Evolutionary conservation across 805 yeast genomes (phyloP), one percentile per base, ranked within the genome.

Genomic region (Gaillardinia entomophila): DNA sequence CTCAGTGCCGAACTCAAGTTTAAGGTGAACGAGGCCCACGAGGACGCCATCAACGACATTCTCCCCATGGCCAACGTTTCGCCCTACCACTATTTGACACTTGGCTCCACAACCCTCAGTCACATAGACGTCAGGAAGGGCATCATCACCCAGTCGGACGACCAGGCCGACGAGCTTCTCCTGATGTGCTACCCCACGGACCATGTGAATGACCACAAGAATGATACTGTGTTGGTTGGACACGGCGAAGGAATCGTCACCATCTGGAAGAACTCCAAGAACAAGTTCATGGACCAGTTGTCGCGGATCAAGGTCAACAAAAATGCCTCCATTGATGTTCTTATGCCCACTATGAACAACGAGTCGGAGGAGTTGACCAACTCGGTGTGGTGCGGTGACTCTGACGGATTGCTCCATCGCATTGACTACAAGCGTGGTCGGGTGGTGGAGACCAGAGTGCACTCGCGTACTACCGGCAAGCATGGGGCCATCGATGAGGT

Each of bases 241-340:
- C 88, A 87, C 82, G 87, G 95, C 12, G 92, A 82, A 49, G 97
- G 97, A 3, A 74, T 86, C 11, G 68, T 87, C 5, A 87, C 97
- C 0, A 65, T 83, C 11, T 90, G 98, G 98, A 77, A 75, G 45
- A 78, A 82, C 17, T 67, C 74, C 19, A 73, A 74, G 49, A 86
- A 85, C 49, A 73, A 73, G 27, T 71, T 78, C 39, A 68, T 63
- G 37, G 97, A 90, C 55, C 97, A 90, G 59, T 66, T 87, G 30
- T 73, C 83, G 10, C 65, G 97, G 36, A 73, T 90, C 13, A 77
- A 77, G 41, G 67, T 89, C 6, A 66, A 76, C 25, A 76, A 72
- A 35, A 82, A 72, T 28, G 84, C 82, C 23, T 80, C 90, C 13
- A 73, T 88, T 12, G 96, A 88, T 49, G 70, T 83, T 18, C 56